A percentile compares a stretch with the other conserved stretches of the same genome.
Evolutionary conservation across 805 yeast species (phyloP).

Genomic region (Sungouiozyma ichnusensis): DNA sequence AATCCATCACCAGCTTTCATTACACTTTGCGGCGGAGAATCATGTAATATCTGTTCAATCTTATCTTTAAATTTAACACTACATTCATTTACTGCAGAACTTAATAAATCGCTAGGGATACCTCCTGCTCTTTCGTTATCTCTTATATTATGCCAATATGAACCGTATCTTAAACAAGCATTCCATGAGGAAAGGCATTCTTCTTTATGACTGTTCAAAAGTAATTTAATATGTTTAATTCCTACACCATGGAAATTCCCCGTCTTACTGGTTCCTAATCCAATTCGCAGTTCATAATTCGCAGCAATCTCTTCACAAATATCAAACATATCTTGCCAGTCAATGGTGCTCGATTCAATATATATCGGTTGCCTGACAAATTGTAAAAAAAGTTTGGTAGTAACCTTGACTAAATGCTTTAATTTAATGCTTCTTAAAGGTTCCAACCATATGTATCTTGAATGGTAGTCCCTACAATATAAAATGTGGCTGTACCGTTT

Average conservation of each 20-base stretch:
- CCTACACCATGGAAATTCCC: constrained; percentile 14
- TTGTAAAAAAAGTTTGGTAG: constrained; percentile 12
- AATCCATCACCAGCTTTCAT: constrained; percentile 15
- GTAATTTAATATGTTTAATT: constrained; percentile 10
- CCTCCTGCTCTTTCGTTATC: constrained; percentile 14
- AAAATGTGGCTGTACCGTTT: constrained; percentile 21
- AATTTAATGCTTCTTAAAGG: constrained; percentile 21
- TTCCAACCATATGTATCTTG: constrained; percentile 23
- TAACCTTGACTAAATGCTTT: constrained; percentile 10
- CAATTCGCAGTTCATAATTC: constrained; percentile 17
- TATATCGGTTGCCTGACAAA: constrained; percentile 22
- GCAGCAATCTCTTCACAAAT: constrained; percentile 17
- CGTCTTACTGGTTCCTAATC: constrained; percentile 17
- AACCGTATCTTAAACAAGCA: constrained; percentile 18
- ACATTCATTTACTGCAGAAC: constrained; percentile 8
- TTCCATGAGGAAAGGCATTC: constrained; percentile 21
- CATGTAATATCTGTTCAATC: constrained; percentile 11
- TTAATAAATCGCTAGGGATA: constrained; percentile 17
- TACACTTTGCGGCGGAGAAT: constrained; percentile 14
- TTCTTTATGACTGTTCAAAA: constrained; percentile 9
- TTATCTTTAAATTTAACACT: constrained; percentile 13
- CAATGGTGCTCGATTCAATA: constrained; percentile 22
- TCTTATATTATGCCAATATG: constrained; percentile 11
- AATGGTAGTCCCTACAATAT: constrained; percentile 21
- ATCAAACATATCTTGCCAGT: constrained; percentile 22